A percentile compares a stretch with the other conserved stretches of the same genome.
phyloP scores from a whole-genome alignment of 805 yeast species.

The Saccharomycopsis selenospora region DNA sequence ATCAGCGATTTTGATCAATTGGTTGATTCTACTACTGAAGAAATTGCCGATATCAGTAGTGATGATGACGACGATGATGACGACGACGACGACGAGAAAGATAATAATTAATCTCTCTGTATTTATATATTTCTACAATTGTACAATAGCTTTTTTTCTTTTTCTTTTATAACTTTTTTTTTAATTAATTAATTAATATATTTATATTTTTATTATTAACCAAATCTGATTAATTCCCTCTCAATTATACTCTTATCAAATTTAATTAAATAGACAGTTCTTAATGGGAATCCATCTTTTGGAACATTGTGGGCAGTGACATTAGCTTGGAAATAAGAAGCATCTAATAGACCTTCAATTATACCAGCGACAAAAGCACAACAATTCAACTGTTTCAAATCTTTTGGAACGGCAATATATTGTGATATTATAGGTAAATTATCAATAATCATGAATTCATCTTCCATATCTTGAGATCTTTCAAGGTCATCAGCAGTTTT shows the following conservation, averaged over 20 bases:
- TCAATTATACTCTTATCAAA: constrained; percentile 52
- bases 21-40: constrained; percentile 13
- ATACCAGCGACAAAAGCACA: constrained; percentile 82
- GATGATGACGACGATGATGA: background rate
- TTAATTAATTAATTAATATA: too few species aligned
- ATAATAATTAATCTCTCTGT: background rate
- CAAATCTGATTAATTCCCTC: constrained; percentile 44
- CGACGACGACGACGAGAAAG: background rate
- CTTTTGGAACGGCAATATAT: constrained; percentile 71
- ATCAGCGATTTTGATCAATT: constrained; percentile 13
- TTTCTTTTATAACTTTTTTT: too few species aligned
- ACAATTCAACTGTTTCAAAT: constrained; percentile 69
- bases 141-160: background rate
- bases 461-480: constrained; percentile 58
- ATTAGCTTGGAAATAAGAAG: constrained; percentile 61
- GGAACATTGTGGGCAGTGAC: constrained; percentile 83
- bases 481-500: constrained; percentile 68
- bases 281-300: constrained; percentile 44
- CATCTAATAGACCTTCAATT: constrained; percentile 73
- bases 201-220: constrained; percentile 19
- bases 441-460: constrained; percentile 65
- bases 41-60: background rate
- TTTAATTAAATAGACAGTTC: constrained; percentile 72
- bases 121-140: background rate
- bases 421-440: constrained; percentile 63